Evolutionary conservation across 2,329 filamentous ascomycete species (phyloP), one percentile per base, ranked within the genome.

Genomic region (Fusarium euwallaceae): DNA sequence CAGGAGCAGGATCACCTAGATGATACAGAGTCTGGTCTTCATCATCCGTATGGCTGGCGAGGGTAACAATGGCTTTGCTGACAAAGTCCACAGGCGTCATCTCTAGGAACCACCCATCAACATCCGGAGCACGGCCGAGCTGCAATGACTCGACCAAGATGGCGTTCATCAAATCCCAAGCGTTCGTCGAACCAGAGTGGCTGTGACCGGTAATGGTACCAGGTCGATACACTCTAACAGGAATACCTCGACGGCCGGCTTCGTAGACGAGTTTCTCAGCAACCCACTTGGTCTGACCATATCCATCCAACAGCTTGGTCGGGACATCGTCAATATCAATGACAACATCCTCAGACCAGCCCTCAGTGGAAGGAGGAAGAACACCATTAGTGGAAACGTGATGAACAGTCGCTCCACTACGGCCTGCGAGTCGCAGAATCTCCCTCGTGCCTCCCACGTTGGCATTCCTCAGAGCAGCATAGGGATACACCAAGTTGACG

Each of bases 1-100:
- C 88, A 2, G 93, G 93, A 48, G 89, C 87, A 4, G 94, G 90
- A 74, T 95, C 93, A 7, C 93, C 93, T 0, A 95, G 85, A 76
- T 95, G 94, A 82, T 94, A 94, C 9, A 95, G 83, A 0, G 87
- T 87, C 77, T 94, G 92, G 11, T 91, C 86, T 1, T 87, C 86
- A 39, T 91, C 86, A 43, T 91, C 86, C 0, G 84, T 88, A 68
- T 94, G 88, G 74, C 92, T 91, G 45, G 92, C 88, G 22, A 95
- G 87, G 20, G 92, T 90, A 27, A 93, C 85, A 74, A 96, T 94
- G 5, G 93, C 91, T 72, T 91, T 91, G 83, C 91, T 93, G 68
- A 95, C 93, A 78, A 94, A 95, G 82, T 96, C 93, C 16, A 95
- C 94, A 0, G 94, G 93, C 0, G 94, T 95, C 93, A 95, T 95